Conservation (phyloP, 2,329 filamentous ascomycete species). For the Teratosphaeria nubilosa region DNA sequence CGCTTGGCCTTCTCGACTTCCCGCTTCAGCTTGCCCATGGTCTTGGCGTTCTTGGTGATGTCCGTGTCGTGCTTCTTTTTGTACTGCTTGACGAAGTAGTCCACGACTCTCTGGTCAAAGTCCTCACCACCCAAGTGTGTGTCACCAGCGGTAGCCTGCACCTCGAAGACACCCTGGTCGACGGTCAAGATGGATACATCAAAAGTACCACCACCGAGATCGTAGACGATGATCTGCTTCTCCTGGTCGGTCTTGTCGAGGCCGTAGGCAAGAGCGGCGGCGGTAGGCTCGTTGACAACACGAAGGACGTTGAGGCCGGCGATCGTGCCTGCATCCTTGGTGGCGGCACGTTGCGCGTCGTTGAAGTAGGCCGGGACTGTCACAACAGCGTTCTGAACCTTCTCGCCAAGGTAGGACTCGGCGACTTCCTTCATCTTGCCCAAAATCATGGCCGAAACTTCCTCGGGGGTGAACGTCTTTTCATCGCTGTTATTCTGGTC, state of each 20-base stretch:
- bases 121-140: constrained; percentile 97
- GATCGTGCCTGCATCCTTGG: constrained; percentile 96
- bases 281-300: constrained; percentile 96
- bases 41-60: constrained; percentile 87
- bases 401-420: constrained; percentile 82
- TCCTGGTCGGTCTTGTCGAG: constrained; percentile 87
- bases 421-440: constrained; percentile 96
- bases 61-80: constrained; percentile 97
- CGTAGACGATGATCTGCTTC: constrained; percentile 86
- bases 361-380: constrained; percentile 99
- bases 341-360: constrained; percentile 94
- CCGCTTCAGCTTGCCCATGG: constrained; percentile 99
- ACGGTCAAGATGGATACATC: constrained; percentile 98
- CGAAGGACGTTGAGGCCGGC: constrained; percentile 92
- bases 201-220: constrained; percentile 97
- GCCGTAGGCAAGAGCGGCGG: constrained; percentile 89
- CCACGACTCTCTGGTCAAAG: constrained; percentile 96
- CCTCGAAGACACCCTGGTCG: constrained; percentile 95
- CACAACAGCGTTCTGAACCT: constrained; percentile 89
- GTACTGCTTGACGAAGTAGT: constrained; percentile 91
- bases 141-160: constrained; percentile 98
- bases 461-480: constrained; percentile 71
- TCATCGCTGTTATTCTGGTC: constrained; percentile 25
- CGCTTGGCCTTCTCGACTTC: constrained; percentile 99
- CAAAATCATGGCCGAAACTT: constrained; percentile 70